Percentiles rank a stretch among this genome's conserved stretches.
phyloP scores from a whole-genome alignment of 352 stramenopile genomes.

The Globisporangium yorkense region DNA sequence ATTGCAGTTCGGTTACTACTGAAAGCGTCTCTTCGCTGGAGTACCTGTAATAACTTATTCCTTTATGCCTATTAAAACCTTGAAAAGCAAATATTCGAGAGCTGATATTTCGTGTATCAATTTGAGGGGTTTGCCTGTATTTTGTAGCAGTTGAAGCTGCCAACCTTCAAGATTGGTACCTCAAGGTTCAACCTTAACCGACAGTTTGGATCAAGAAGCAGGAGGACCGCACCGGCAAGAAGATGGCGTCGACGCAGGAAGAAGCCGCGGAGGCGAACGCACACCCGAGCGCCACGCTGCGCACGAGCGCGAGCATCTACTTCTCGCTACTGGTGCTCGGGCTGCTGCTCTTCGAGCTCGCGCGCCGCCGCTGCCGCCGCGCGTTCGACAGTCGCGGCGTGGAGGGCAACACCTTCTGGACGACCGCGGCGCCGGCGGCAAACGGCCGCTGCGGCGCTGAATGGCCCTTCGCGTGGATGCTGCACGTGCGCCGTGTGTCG shows the following conservation, averaged over 20 bases:
- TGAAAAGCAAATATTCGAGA: too few relatives aligned
- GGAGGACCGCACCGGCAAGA: too few relatives aligned
- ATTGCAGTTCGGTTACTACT: too few relatives aligned
- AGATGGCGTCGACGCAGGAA: constrained; percentile 38
- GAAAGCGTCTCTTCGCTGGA: too few relatives aligned
- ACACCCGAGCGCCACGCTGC: constrained; percentile 64
- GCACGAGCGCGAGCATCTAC: constrained; percentile 67
- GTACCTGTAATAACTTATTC: too few relatives aligned
- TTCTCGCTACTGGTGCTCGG: constrained; percentile 37
- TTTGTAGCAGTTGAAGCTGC: background rate
- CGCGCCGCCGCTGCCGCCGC: constrained; percentile 43
- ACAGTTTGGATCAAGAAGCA: background rate
- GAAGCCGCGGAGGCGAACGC: constrained; percentile 41
- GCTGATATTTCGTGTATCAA: too few relatives aligned
- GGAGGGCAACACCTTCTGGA: constrained; percentile 26
- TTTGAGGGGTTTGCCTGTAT: too few relatives aligned
- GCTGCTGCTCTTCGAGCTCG: constrained; percentile 52
- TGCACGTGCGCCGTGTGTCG: constrained; percentile 26
- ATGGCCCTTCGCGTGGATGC: constrained; percentile 49
- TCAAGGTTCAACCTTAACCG: too few relatives aligned
- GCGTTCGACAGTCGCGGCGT: constrained; percentile 48
- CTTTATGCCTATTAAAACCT: too few relatives aligned
- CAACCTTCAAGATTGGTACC: too few relatives aligned
- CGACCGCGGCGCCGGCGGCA: constrained; percentile 4
- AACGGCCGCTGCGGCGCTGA: background rate